phyloP scores from a whole-genome alignment of 306 rosid genomes.

The Chamaecrista fasciculata region DNA sequence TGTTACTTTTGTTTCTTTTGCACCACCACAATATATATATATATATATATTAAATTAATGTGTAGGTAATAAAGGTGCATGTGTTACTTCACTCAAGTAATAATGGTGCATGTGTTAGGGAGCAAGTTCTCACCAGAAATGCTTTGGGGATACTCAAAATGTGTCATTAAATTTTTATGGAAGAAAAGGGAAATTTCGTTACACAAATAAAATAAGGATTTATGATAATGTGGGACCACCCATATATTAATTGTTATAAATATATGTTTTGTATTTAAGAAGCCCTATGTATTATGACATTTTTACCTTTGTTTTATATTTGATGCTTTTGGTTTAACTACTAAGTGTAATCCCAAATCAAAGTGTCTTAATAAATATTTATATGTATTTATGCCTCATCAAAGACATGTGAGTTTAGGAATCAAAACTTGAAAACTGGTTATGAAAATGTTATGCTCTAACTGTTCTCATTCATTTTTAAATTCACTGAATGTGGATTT shows the following conservation, averaged over 20 bases:
- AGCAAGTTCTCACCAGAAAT: conserved; percentile 65
- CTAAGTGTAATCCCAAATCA: conserved; percentile 29
- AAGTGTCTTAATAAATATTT: conserved; percentile 2
- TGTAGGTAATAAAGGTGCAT: conserved; percentile 53
- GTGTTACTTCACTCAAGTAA: conserved; percentile 55
- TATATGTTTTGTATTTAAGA: conserved; percentile 36
- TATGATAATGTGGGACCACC: conserved; percentile 41
- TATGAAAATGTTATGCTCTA: conserved; percentile 7
- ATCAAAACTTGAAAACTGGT: conserved; percentile 30
- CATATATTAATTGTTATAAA: conserved; percentile 31
- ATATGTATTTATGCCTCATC: conserved; percentile 33
- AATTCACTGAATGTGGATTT: not conserved
- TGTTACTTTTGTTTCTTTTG: not conserved
- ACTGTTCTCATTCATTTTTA: conserved; percentile 15
- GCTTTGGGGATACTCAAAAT: conserved; percentile 71
- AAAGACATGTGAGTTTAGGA: conserved; percentile 31
- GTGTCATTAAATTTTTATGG: conserved; percentile 41
- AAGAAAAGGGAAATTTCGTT: conserved; percentile 25
- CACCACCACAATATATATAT: conserved; percentile 1
- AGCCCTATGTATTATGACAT: conserved; percentile 13
- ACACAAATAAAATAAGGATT: conserved; percentile 22
- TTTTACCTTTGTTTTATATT: conserved; percentile 21
- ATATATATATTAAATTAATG: conserved; percentile 16
- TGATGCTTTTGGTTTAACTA: conserved; percentile 34
- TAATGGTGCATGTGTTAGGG: conserved; percentile 65